Conservation (phyloP, 139 green algal species). For the Zygnema cylindricum region DNA sequence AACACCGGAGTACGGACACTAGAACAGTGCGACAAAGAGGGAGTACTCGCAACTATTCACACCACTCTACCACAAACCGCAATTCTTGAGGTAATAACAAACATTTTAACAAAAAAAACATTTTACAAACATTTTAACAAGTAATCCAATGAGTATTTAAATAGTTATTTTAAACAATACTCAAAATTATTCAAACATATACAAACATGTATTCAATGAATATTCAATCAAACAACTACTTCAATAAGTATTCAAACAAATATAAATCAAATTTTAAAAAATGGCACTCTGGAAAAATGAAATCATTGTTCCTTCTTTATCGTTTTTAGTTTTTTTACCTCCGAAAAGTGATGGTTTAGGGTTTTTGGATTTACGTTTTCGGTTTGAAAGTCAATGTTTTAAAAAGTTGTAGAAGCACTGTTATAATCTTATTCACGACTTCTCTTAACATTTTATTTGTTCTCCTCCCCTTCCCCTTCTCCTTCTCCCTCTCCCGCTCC, state of each 20-base stretch:
- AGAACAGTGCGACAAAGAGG: constrained; percentile 8
- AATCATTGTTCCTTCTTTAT: too few species aligned
- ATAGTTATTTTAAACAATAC: background rate
- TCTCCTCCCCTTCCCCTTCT: too few species aligned
- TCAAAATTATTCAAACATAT: too few species aligned
- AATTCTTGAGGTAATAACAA: constrained; percentile 30
- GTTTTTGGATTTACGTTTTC: background rate
- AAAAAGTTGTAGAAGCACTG: background rate
- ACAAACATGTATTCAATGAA: too few species aligned
- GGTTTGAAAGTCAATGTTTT: background rate
- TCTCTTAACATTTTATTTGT: background rate
- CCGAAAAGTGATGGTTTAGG: too few species aligned
- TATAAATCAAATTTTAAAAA: background rate
- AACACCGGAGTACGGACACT: background rate
- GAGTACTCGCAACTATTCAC: constrained; percentile 29
- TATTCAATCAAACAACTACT: too few species aligned
- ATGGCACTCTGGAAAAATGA: too few species aligned
- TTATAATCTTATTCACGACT: background rate
- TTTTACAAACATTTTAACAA: background rate
- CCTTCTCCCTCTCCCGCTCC: too few species aligned
- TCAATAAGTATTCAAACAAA: background rate
- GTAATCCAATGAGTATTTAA: background rate
- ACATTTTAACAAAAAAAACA: background rate
- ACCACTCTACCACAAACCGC: constrained; percentile 34
- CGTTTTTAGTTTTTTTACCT: too few species aligned